Conservation (phyloP, 2,329 filamentous ascomycete species). For the Monilinia laxa region DNA sequence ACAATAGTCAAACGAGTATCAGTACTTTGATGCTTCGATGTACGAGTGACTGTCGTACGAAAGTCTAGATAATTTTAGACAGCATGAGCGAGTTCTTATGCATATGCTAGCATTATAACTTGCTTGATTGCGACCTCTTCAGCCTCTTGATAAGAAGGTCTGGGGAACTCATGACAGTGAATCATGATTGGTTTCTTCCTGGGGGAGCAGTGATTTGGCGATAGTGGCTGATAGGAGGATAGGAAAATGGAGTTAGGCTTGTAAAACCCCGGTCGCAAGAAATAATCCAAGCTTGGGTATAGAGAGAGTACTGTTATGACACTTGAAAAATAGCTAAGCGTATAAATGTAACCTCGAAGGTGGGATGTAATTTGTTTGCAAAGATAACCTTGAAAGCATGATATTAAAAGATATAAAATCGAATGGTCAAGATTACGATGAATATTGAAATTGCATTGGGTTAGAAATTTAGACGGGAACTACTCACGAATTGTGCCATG, state of each 20-base stretch:
- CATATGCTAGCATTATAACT: slow-evolving; percentile 5
- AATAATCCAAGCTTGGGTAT: slow-evolving; percentile 1
- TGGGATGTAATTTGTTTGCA: neutral
- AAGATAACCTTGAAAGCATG: neutral
- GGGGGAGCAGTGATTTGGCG: slow-evolving; percentile 9
- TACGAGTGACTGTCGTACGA: neutral
- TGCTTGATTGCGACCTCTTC: slow-evolving; percentile 15
- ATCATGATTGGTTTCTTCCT: slow-evolving; percentile 9
- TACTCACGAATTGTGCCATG: neutral
- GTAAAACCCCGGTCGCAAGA: neutral
- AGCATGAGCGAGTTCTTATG: slow-evolving; percentile 20
- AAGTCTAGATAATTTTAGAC: neutral
- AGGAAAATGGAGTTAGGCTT: neutral
- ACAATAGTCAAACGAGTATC: neutral
- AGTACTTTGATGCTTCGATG: neutral
- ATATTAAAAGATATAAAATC: neutral
- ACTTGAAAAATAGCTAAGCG: neutral
- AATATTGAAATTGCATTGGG: neutral
- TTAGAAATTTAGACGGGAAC: neutral
- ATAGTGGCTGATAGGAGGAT: slow-evolving; percentile 12
- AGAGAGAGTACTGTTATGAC: neutral
- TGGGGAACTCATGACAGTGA: neutral
- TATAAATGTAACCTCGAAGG: neutral
- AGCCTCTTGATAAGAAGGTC: slow-evolving; percentile 23
- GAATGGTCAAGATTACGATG: neutral